Conservation (phyloP, 2,329 filamentous ascomycete species). For the Paecilomyces dactylethromorphus region DNA sequence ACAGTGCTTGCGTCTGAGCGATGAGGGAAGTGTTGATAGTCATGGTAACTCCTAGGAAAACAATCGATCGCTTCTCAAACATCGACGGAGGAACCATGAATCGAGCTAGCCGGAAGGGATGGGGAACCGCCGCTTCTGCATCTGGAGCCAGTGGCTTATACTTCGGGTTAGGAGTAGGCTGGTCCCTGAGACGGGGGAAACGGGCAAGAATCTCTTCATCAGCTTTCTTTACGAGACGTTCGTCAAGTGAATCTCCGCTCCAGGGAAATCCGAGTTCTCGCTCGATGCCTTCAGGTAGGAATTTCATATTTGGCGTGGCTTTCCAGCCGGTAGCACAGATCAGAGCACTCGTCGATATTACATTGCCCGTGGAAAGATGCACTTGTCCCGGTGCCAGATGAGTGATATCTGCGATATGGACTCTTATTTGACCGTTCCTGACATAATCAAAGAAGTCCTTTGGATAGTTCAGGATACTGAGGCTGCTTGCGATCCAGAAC, state of each 20-base stretch:
- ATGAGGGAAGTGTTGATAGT: slow-evolving; percentile 40
- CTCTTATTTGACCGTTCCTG: slow-evolving; percentile 44
- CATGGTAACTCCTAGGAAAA: slow-evolving; percentile 43
- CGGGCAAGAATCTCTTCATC: slow-evolving; percentile 5
- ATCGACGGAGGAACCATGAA: slow-evolving; percentile 42
- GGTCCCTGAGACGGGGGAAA: slow-evolving; percentile 3
- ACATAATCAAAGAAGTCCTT: slow-evolving; percentile 53
- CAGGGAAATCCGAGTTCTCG: slow-evolving; percentile 3
- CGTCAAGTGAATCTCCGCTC: slow-evolving; percentile 1
- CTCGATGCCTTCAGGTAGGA: slow-evolving; percentile 22
- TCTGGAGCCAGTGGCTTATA: slow-evolving; percentile 24
- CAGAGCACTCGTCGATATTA: slow-evolving; percentile 44
- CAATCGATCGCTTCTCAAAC: slow-evolving; percentile 37
- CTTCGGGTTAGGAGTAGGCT: slow-evolving; percentile 7
- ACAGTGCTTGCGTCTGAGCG: slow-evolving; percentile 49
- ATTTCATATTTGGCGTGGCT: slow-evolving; percentile 42
- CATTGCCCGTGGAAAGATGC: slow-evolving; percentile 42
- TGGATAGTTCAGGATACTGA: slow-evolving; percentile 57
- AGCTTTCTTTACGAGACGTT: slow-evolving; percentile 9
- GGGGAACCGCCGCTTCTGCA: slow-evolving; percentile 29
- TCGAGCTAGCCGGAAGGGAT: slow-evolving; percentile 43
- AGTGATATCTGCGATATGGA: slow-evolving; percentile 51
- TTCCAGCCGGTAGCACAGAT: slow-evolving; percentile 55
- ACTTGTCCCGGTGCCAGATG: slow-evolving; percentile 41
- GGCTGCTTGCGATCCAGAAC: slow-evolving; percentile 50